Base-by-base conservation (phyloP, 164 flowering plant genomes). In the Aristolochia contorta region DNA sequence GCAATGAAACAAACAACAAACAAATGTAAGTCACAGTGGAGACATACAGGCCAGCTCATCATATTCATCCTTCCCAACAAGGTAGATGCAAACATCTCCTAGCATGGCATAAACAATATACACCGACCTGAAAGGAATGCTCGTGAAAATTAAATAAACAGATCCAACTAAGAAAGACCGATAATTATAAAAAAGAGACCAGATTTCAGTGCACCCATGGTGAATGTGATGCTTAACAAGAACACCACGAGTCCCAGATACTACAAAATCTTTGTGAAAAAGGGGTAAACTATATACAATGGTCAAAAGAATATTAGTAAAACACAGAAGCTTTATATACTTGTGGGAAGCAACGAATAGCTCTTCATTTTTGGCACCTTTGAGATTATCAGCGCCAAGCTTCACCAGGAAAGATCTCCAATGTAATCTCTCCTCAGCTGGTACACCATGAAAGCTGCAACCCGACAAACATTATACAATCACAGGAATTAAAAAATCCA, bases 41-140 rank as follows among this genome's bases (percentile, higher is more conserved):
- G 49, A 81, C 99, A 82, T 79, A 93, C 99, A 84, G n/a, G 97
- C 85, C 63, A 93, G 95, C 77, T 93, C 99, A 68, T 93, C 99
- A 62, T 93, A 93, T 60, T 82, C 95, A 70, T 93, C 99, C 80
- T 93, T 93, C 74, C 99, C 99, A 53, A 93, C 96, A 60, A 85
- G 81, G 65, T 69, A 93, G 57, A 93, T 67, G 75, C 91, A 84
- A 68, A 93, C 89, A 77, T 86, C 99, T 56, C 99, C 97, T 52
- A 93, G 91, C 61, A 90, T 82, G 0, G 99, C 88, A 75, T 90
- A 93, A 16, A 93, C 99, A 65, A 93, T 80, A 70, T 90, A 93
- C 16, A 93, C 99, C 22, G 99, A 93, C 74, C 97, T 93, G 86
- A 57, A 47, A 65, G 41, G 59, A 24, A 37, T 37, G 43, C 10